Evolutionary conservation across 2,329 filamentous ascomycete genomes (phyloP), one percentile per base, ranked within the genome.

Genomic region (Zymoseptoria brevis): DNA sequence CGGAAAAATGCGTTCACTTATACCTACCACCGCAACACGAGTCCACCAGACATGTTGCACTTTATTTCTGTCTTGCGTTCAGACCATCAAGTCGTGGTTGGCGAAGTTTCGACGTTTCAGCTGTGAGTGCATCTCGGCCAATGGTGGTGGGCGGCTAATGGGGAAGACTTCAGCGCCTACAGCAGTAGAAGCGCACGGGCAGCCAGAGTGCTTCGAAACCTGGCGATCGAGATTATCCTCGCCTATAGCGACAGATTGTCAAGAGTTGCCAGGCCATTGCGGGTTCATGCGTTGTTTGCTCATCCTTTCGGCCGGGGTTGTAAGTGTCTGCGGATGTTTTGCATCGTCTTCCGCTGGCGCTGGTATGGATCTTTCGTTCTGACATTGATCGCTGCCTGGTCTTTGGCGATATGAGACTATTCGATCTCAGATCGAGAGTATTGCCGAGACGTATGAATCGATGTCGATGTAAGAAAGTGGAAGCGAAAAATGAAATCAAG

Each of bases 271-370:
- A 45, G 35, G 3, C 35, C 35, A 6, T 13, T 16, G 6, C 5
- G 11, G 35, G 13, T 13, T 58, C 19, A 22, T 55, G 16, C 45
- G 29, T 29, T 8, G 30, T 45, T 35, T 52, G 55, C 22, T 58
- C 50, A n/a, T 26, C 24, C 26, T 48, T 21, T 53, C 24, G 35
- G 50, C 21, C 54, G 59, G 60, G 26, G 26, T 8, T 29, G 26
- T 29, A 8, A 8, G 64, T 61, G 61, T 63, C 61, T 65, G 58
- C 60, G 64, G 66, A 60, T 62, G 66, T 66, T 57, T 66, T 54
- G 59, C 49, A n/a, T 29, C 24, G 22, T 50, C 13, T 60, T 58
- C 63, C 35, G 35, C 35, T 16, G 35, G 35, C 35, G 35, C 35
- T n/a, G 5, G 7, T 7, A 45, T 16, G 11, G 35, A n/a, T 16